phyloP scores from a whole-genome alignment of 208 protist genomes.

The Trypanosoma lewisi region DNA sequence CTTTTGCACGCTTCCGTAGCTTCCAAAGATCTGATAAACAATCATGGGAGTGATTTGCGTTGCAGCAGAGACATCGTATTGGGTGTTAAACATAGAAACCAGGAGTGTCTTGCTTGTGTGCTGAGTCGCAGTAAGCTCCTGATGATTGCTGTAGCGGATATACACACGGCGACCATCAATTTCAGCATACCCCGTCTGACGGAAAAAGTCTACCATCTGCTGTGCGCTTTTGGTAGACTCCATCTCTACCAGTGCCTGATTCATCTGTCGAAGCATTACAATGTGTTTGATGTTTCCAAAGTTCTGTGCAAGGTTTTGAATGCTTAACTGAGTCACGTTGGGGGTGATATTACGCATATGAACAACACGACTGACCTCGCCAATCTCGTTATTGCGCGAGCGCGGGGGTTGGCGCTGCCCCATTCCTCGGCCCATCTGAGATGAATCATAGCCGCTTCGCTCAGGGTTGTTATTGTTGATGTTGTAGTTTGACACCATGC shows the following conservation, averaged over 20 bases:
- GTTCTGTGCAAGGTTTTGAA: conserved; percentile 81
- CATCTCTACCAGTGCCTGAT: conserved; percentile 92
- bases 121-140: conserved; percentile 86
- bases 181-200: conserved; percentile 82
- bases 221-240: conserved; percentile 82
- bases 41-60: conserved; percentile 87
- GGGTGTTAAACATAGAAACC: conserved; percentile 92
- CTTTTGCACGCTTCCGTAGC: conserved; percentile 83
- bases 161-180: conserved; percentile 91
- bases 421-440: conserved; percentile 14
- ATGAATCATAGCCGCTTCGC: conserved; percentile 30
- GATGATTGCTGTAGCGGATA: conserved; percentile 89
- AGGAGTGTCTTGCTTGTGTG: conserved; percentile 85
- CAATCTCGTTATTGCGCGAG: conserved; percentile 86
- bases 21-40: conserved; percentile 90
- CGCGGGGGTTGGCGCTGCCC: conserved; percentile 23
- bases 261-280: conserved; percentile 93
- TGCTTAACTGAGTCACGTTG: conserved; percentile 88
- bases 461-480: conserved; percentile 28
- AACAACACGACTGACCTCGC: conserved; percentile 77
- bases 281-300: conserved; percentile 91
- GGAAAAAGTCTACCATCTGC: conserved; percentile 89
- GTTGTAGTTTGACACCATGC: conserved; percentile 53
- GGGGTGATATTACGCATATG: conserved; percentile 91
- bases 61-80: conserved; percentile 86